Conservation (phyloP, 495 filamentous ascomycete genomes). For the Aspergillus taichungensis region DNA sequence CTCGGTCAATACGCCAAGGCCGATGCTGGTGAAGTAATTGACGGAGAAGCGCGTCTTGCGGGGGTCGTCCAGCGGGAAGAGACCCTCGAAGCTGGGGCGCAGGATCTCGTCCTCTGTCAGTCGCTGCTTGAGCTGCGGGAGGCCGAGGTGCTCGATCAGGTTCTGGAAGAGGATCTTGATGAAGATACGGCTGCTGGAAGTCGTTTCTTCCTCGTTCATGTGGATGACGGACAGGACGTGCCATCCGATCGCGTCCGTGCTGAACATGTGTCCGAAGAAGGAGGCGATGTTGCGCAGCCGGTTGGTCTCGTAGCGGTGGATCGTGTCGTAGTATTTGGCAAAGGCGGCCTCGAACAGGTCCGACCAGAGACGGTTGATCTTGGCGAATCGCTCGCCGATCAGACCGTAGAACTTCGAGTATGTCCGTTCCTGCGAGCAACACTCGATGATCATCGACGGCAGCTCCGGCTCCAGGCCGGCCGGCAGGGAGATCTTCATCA, state of each 20-base stretch:
- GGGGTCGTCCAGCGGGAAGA: conserved; percentile 83
- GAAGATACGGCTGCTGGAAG: conserved; percentile 89
- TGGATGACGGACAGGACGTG: conserved; percentile 76
- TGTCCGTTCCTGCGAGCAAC: conserved; percentile 87
- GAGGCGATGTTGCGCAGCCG: conserved; percentile 86
- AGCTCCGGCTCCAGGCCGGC: conserved; percentile 83
- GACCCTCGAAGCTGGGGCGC: conserved; percentile 67
- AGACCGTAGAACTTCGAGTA: conserved; percentile 95
- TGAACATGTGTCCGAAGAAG: conserved; percentile 88
- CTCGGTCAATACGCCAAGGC: conserved; percentile 89
- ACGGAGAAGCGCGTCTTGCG: conserved; percentile 92
- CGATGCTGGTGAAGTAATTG: conserved; percentile 98
- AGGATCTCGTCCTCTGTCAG: conserved; percentile 64
- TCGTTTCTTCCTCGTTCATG: conserved; percentile 94
- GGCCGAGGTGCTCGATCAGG: conserved; percentile 75
- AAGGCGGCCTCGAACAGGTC: conserved; percentile 86
- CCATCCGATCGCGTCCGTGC: conserved; percentile 85
- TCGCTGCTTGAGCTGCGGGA: conserved; percentile 65
- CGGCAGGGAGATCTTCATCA: conserved; percentile 86
- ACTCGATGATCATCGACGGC: conserved; percentile 93
- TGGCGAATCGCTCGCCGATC: conserved; percentile 89
- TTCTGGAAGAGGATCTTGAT: conserved; percentile 97
- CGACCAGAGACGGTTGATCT: conserved; percentile 89
- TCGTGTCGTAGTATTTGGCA: conserved; percentile 90
- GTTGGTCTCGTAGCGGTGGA: conserved; percentile 94